Conservation (phyloP, 2,329 filamentous ascomycete species). For the Pestalotiopsis sp. region DNA sequence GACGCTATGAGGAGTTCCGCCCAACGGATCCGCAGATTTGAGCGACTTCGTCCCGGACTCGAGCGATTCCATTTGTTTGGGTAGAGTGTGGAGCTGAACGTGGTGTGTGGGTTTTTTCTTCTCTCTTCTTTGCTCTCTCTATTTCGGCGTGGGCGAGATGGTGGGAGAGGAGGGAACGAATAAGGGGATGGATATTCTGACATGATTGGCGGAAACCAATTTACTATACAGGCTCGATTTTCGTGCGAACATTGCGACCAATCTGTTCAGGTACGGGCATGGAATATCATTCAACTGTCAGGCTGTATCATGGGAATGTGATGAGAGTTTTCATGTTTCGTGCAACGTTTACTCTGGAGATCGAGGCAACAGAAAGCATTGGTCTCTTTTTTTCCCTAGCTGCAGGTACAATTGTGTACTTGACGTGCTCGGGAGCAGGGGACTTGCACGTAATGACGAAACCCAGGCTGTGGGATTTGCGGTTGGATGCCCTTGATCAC, state of each 20-base stretch:
- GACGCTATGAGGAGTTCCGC: background rate
- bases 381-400: background rate
- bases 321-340: too few relatives aligned
- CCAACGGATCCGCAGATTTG: conserved; percentile 3
- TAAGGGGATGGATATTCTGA: background rate
- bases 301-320: too few relatives aligned
- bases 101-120: conserved; percentile 10
- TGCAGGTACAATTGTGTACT: background rate
- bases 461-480: background rate
- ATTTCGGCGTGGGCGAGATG: background rate
- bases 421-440: background rate
- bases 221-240: background rate
- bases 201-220: background rate
- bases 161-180: background rate
- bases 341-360: background rate
- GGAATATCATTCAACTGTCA: too few relatives aligned
- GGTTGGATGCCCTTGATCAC: background rate
- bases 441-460: background rate
- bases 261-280: too few relatives aligned
- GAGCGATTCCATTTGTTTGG: background rate
- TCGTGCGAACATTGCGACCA: background rate
- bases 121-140: background rate
- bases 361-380: background rate
- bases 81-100: conserved; percentile 9
- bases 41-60: conserved; percentile 1